Conservation (phyloP, 164 flowering plant species). For the Protea cynaroides region DNA sequence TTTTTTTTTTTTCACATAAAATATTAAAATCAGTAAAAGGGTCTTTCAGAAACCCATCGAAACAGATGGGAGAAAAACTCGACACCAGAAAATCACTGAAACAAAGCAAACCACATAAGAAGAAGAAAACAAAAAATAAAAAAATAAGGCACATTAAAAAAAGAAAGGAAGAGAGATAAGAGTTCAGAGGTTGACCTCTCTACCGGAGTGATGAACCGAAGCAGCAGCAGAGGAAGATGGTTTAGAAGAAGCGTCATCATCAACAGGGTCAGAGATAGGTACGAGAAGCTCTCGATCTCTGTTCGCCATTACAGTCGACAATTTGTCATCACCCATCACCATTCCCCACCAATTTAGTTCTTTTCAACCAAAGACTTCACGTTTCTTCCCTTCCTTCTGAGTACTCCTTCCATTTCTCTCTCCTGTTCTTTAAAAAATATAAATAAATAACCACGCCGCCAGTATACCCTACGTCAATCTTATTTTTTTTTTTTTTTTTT, state of each 20-base stretch:
- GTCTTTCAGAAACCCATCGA: not conserved
- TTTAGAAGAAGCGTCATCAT: constrained; percentile 40
- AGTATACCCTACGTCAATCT: no score
- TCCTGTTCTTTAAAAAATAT: no score
- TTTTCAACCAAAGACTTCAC: no score
- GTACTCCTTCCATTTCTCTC: no score
- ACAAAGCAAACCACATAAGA: not conserved
- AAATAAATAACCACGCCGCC: no score
- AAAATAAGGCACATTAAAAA: no score
- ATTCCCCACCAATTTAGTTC: no score
- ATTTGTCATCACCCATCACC: constrained; percentile 74
- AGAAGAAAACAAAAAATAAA: no score
- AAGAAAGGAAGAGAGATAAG: not conserved
- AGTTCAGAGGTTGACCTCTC: constrained; percentile 46
- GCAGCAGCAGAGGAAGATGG: constrained; percentile 53
- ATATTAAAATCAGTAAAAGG: not conserved
- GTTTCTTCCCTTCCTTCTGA: no score
- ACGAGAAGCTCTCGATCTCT: constrained; percentile 85
- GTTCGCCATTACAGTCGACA: constrained; percentile 43
- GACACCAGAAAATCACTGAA: not conserved
- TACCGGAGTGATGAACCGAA: constrained; percentile 63
- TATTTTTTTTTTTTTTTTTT: no score
- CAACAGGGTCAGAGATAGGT: constrained; percentile 62
- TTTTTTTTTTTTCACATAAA: no score
- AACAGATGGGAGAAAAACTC: not conserved